Conservation (phyloP, 768 basidiomycete genomes). For the Naganishia friedmannii region DNA sequence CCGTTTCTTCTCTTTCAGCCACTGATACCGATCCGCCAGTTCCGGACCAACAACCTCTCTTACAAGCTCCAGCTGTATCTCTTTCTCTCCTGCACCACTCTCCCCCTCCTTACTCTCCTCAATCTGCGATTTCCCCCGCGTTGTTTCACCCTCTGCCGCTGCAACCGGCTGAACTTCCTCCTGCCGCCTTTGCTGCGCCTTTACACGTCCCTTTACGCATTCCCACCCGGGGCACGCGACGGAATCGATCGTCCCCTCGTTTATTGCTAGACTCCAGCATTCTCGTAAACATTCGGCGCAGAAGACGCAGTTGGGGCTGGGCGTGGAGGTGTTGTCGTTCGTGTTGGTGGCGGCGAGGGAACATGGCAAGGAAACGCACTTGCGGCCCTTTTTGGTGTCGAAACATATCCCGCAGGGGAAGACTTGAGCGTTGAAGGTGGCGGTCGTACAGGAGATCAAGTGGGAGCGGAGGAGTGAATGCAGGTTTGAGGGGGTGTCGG, state of each 20-base stretch:
- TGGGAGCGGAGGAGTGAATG: conserved; percentile 35
- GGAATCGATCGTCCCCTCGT: conserved; percentile 69
- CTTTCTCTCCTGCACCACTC: conserved; percentile 39
- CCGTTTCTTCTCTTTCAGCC: conserved; percentile 69
- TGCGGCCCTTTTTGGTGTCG: conserved; percentile 67
- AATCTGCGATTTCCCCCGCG: not conserved
- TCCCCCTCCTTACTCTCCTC: no score
- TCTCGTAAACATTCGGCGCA: conserved; percentile 74
- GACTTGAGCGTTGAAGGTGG: conserved; percentile 51
- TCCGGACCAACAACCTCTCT: conserved; percentile 66
- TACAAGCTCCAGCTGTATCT: conserved; percentile 66
- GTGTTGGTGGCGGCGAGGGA: no score
- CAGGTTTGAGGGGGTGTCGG: conserved; percentile 12
- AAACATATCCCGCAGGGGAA: conserved; percentile 77
- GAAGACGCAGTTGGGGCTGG: conserved; percentile 73
- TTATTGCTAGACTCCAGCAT: conserved; percentile 78
- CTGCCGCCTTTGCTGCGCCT: no score
- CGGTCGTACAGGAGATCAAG: conserved; percentile 33
- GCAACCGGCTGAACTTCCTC: no score
- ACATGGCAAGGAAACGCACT: conserved; percentile 63
- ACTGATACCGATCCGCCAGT: conserved; percentile 69
- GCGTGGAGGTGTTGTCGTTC: no score
- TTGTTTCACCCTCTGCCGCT: not conserved
- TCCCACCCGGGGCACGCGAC: conserved; percentile 78
- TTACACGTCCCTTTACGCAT: conserved; percentile 62